phyloP scores from a whole-genome alignment of 1,284 basidiomycete species.

The Sanghuangporus sanghuang region DNA sequence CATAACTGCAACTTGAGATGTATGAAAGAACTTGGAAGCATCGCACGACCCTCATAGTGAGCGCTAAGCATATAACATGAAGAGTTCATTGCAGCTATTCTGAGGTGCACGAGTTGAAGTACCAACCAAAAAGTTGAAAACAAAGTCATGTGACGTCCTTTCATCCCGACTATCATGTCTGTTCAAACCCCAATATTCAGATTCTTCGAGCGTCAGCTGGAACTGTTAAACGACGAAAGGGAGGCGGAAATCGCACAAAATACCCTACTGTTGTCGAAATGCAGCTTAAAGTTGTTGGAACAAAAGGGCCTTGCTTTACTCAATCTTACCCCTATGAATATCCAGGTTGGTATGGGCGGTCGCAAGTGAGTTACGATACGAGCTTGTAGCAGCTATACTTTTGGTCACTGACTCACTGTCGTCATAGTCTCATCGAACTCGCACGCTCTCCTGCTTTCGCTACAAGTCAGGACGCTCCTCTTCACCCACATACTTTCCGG shows the following conservation, averaged over 20 bases:
- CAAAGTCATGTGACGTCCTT: neutral
- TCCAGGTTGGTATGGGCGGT: constrained; percentile 82
- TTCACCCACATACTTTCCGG: constrained; percentile 86
- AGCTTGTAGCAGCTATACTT: neutral
- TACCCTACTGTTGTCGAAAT: constrained; percentile 78
- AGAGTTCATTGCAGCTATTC: too few relatives aligned
- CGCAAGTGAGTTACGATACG: constrained; percentile 62
- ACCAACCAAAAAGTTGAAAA: too few relatives aligned
- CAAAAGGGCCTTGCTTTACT: constrained; percentile 81
- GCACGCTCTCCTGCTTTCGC: constrained; percentile 83
- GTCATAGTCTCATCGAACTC: constrained; percentile 73
- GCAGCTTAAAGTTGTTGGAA: constrained; percentile 80
- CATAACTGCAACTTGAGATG: too few relatives aligned
- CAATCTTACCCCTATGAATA: constrained; percentile 63
- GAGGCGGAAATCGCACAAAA: constrained; percentile 81
- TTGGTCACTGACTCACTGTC: neutral
- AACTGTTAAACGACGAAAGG: constrained; percentile 68
- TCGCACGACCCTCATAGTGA: too few relatives aligned
- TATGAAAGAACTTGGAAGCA: too few relatives aligned
- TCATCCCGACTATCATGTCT: neutral
- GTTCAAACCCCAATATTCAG: neutral
- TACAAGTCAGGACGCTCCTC: constrained; percentile 42
- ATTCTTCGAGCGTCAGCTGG: constrained; percentile 71
- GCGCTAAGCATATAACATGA: too few relatives aligned
- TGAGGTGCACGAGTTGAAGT: too few relatives aligned